A percentile compares a stretch with the other conserved stretches of the same genome.
phyloP scores from a whole-genome alignment of 2,329 filamentous ascomycete species.

The Cordyceps cateniannulata region DNA sequence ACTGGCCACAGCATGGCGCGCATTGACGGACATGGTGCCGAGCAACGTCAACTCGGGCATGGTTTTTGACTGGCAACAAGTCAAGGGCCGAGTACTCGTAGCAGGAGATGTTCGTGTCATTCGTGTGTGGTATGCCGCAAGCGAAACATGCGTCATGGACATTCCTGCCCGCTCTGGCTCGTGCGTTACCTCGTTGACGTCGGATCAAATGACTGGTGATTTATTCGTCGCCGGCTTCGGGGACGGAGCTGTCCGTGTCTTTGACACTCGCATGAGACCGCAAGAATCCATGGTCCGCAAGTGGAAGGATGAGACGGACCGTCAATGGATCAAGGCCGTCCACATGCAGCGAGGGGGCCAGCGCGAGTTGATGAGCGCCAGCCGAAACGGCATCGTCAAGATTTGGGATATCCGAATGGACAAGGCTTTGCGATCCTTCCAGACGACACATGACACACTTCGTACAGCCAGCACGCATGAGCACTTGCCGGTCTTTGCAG shows the following conservation, averaged over 20 bases:
- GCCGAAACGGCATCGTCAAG: slow-evolving; percentile 86
- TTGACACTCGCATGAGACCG: slow-evolving; percentile 78
- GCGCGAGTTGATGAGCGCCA: slow-evolving; percentile 83
- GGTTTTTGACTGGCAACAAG: slow-evolving; percentile 98
- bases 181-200: slow-evolving; percentile 92
- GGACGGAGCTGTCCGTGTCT: slow-evolving; percentile 88
- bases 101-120: slow-evolving; percentile 95
- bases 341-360: slow-evolving; percentile 96
- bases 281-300: slow-evolving; percentile 91
- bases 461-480: slow-evolving; percentile 89
- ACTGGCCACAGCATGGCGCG: slow-evolving; percentile 85
- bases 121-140: slow-evolving; percentile 89
- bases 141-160: slow-evolving; percentile 87
- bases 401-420: slow-evolving; percentile 95
- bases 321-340: slow-evolving; percentile 91
- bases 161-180: slow-evolving; percentile 92
- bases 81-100: slow-evolving; percentile 90
- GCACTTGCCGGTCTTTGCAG: slow-evolving; percentile 90
- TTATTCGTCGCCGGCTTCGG: slow-evolving; percentile 95
- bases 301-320: slow-evolving; percentile 82
- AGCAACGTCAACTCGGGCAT: slow-evolving; percentile 92
- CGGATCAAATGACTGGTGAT: slow-evolving; percentile 95
- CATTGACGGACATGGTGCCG: slow-evolving; percentile 86
- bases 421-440: slow-evolving; percentile 64
- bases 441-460: slow-evolving; percentile 69